Conservation (phyloP, 108 stramenopile species). For the Mediolabrus comicus region DNA sequence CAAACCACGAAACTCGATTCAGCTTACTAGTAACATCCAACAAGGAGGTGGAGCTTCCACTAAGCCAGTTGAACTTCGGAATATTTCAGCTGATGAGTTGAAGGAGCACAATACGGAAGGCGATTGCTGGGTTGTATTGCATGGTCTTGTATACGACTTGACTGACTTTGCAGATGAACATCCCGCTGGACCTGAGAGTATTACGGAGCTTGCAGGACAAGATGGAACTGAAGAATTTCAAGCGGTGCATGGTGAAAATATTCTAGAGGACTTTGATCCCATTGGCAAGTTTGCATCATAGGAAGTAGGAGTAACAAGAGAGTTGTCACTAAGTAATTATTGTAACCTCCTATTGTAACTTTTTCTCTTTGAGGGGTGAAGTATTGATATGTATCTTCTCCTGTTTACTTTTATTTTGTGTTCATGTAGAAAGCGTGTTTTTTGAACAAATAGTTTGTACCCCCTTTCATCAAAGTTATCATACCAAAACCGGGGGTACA, state of each 20-base stretch:
- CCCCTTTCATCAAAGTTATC: too few relatives aligned
- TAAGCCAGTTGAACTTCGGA: conserved; percentile 31
- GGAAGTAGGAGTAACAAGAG: too few relatives aligned
- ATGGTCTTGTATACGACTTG: conserved; percentile 88
- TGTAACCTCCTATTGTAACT: too few relatives aligned
- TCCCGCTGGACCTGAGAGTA: conserved; percentile 86
- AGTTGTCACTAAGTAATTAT: too few relatives aligned
- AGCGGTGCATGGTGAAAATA: conserved; percentile 75
- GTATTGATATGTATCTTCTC: too few relatives aligned
- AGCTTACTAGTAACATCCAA: conserved; percentile 2
- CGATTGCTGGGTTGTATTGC: conserved; percentile 90
- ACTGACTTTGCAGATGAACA: conserved; percentile 91
- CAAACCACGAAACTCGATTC: conserved; percentile 22
- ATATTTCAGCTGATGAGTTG: conserved; percentile 61
- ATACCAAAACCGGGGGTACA: too few relatives aligned
- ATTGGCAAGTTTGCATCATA: conserved; percentile 33
- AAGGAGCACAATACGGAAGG: conserved; percentile 71
- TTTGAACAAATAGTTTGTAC: too few relatives aligned
- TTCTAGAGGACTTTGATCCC: conserved; percentile 84
- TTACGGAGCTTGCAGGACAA: conserved; percentile 75
- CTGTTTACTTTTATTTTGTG: too few relatives aligned
- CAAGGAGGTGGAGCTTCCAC: conserved; percentile 5
- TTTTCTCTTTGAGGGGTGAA: too few relatives aligned
- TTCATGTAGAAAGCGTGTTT: too few relatives aligned
- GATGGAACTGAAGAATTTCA: conserved; percentile 86